Conservation (phyloP, 23 red algal genomes). For the Cyanidioschyzon merolae region DNA sequence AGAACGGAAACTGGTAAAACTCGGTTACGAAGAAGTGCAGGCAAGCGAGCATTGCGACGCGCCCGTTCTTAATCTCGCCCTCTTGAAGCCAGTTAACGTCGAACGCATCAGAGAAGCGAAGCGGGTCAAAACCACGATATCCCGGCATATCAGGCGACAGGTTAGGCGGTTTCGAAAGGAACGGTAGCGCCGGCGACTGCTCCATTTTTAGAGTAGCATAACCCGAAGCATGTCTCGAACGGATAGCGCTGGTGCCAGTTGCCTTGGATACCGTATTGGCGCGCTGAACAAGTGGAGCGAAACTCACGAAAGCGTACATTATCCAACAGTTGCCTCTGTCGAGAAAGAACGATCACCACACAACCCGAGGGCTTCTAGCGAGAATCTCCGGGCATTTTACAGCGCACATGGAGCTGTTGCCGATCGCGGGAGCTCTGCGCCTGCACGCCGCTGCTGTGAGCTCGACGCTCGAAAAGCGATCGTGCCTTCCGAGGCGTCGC, state of each 20-base stretch:
- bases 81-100: constrained; percentile 1
- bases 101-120: background rate
- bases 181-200: constrained; percentile 14
- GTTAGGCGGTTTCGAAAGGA: constrained; percentile 9
- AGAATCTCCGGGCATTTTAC: background rate
- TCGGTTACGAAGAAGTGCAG: constrained; percentile 18
- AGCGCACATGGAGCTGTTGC: background rate
- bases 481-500: too few species aligned
- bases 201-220: background rate
- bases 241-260: background rate
- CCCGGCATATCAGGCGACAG: constrained; percentile 8
- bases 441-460: too few species aligned
- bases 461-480: too few species aligned
- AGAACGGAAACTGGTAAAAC: constrained; percentile 14
- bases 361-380: background rate
- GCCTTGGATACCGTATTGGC: background rate
- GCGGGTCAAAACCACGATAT: constrained; percentile 12
- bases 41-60: constrained; percentile 13
- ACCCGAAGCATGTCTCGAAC: background rate
- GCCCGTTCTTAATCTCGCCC: constrained; percentile 13
- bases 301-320: background rate
- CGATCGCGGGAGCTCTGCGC: background rate
- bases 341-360: background rate
- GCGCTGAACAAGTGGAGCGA: background rate
- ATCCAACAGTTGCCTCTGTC: background rate